These are phyloP conservation scores for Annulohypoxylon bovei DNA, from an alignment of 495 filamentous ascomycete species.

Conservation along the genomic window DNA sequence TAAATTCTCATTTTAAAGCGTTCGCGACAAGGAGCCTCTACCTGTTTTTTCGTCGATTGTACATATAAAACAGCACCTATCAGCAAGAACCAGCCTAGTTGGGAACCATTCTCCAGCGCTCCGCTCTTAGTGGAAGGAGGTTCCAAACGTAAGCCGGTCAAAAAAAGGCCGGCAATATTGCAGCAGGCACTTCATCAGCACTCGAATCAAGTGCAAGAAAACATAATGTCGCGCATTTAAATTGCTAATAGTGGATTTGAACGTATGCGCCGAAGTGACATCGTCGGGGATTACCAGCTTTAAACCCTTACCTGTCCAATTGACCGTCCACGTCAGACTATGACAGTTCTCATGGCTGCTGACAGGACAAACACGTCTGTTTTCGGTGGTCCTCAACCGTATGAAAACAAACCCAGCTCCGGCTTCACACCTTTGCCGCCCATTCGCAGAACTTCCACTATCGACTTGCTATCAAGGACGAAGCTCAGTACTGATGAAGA, in stretches of 20 bases:
- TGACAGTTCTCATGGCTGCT: conserved; percentile 49
- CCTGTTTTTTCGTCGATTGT: conserved; percentile 19
- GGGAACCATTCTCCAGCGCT: conserved; percentile 35
- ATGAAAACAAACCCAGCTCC: conserved; percentile 26
- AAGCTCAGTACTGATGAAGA: conserved; percentile 37
- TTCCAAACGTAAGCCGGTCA: conserved; percentile 36
- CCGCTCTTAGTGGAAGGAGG: conserved; percentile 44
- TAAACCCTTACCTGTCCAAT: conserved; percentile 14
- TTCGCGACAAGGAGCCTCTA: conserved; percentile 25
- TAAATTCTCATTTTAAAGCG: conserved; percentile 31
- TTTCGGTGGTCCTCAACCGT: conserved; percentile 34
- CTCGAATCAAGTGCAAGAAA: conserved; percentile 32
- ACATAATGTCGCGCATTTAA: conserved; percentile 41
- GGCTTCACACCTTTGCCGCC: conserved; percentile 61
- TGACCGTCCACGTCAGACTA: conserved; percentile 24
- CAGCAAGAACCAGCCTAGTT: conserved; percentile 37
- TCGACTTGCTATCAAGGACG: conserved; percentile 52
- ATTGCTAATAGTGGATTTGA: conserved; percentile 41
- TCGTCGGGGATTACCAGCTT: conserved; percentile 29
- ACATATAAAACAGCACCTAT: conserved; percentile 29
- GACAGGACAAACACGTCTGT: conserved; percentile 46
- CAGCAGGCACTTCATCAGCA: conserved; percentile 31
- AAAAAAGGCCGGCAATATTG: conserved; percentile 22
- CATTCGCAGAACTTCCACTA: conserved; percentile 63
- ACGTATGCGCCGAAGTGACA: conserved; percentile 49